Conservation (phyloP, 139 green algal species). For the Chloropicon primus region DNA sequence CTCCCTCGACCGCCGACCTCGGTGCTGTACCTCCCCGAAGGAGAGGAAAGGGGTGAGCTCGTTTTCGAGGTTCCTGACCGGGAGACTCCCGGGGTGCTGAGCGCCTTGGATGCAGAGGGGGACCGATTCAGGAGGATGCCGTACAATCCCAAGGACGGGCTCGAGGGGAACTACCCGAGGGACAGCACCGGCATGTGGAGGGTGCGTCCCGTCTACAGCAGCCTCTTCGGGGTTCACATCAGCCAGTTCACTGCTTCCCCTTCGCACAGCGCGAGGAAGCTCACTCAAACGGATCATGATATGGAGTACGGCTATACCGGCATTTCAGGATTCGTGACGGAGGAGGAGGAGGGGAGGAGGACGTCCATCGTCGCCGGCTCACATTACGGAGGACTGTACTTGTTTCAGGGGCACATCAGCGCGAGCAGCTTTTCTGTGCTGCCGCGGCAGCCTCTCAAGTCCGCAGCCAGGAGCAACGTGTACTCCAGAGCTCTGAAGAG, state of each 20-base stretch:
- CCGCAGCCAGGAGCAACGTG: not conserved
- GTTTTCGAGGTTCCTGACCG: conserved; percentile 2
- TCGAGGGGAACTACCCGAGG: conserved; percentile 2
- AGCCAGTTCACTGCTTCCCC: not conserved
- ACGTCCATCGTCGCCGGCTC: not conserved
- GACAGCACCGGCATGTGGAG: conserved; percentile 10
- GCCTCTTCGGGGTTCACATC: conserved; percentile 1
- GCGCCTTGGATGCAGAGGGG: not conserved
- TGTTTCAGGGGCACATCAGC: not conserved
- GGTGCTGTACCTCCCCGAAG: not conserved
- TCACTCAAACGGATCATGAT: not conserved
- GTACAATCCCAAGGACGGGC: conserved; percentile 12
- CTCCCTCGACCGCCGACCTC: not conserved
- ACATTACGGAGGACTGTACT: conserved; percentile 10
- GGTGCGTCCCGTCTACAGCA: not conserved
- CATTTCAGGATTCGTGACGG: not conserved
- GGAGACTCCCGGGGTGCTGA: not conserved
- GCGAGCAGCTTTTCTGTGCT: not conserved
- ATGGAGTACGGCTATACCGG: conserved; percentile 1
- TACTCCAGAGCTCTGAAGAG: not conserved
- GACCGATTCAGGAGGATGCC: not conserved
- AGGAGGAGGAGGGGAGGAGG: not conserved
- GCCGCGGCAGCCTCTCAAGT: conserved; percentile 3
- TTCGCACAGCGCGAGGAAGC: not conserved
- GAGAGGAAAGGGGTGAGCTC: not conserved